Evolutionary conservation across 768 basidiomycete species (phyloP).

Genomic region (Astraeus odoratus): DNA sequence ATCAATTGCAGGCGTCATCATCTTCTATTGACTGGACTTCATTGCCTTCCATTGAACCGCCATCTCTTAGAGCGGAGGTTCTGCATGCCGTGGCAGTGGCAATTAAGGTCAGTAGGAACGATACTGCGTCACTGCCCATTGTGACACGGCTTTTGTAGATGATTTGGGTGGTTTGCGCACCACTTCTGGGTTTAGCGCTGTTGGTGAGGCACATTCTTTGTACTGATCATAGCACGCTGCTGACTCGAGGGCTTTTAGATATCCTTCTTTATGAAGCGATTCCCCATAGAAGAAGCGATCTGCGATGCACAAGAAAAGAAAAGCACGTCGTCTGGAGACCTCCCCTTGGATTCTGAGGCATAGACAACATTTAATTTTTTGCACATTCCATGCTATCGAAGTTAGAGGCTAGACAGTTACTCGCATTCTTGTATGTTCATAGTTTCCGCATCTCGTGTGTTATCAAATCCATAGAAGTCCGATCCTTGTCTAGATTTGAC

Average conservation of each 20-base stretch:
- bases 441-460: no score
- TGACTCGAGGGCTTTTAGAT: slow-evolving; percentile 16
- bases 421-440: neutral
- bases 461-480: no score
- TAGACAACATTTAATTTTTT: neutral
- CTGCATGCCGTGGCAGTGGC: slow-evolving; percentile 51
- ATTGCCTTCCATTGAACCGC: slow-evolving; percentile 41
- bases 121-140: neutral
- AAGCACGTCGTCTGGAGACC: neutral
- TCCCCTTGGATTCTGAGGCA: neutral
- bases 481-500: neutral
- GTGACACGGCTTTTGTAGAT: slow-evolving; percentile 33
- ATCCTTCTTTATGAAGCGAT: slow-evolving; percentile 24
- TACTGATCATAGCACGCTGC: neutral
- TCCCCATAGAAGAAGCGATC: slow-evolving; percentile 16
- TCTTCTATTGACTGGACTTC: slow-evolving; percentile 50
- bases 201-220: slow-evolving; percentile 38
- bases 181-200: slow-evolving; percentile 59
- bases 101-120: slow-evolving; percentile 44
- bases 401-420: neutral
- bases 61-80: slow-evolving; percentile 37
- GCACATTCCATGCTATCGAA: no score
- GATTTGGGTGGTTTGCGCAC: slow-evolving; percentile 69
- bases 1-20: slow-evolving; percentile 31
- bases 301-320: slow-evolving; percentile 16